phyloP scores from a whole-genome alignment of 768 basidiomycete species.

The Neoboletus brunneissimus region DNA sequence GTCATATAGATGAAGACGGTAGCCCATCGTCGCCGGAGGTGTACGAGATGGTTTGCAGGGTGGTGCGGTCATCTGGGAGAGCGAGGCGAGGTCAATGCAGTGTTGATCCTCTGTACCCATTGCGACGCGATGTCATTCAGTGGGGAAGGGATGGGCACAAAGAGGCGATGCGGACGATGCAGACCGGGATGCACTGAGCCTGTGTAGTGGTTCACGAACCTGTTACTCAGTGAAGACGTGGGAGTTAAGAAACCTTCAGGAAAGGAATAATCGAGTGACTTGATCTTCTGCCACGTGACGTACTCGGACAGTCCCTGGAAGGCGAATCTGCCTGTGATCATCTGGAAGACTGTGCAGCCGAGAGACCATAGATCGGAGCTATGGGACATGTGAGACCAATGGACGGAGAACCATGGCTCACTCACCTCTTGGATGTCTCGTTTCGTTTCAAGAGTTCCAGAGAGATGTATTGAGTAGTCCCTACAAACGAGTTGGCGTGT shows the following conservation, averaged over 20 bases:
- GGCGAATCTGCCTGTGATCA: too few relatives aligned
- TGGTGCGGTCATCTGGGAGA: too few relatives aligned
- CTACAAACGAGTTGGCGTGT: too few relatives aligned
- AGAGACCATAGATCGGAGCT: constrained; percentile 96
- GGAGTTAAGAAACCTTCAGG: constrained; percentile 63
- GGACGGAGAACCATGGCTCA: background rate
- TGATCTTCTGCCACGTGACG: too few relatives aligned
- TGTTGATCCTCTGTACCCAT: too few relatives aligned
- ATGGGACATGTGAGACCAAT: background rate
- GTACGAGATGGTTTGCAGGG: too few relatives aligned
- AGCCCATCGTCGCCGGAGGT: too few relatives aligned
- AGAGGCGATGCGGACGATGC: constrained; percentile 43
- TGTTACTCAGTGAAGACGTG: constrained; percentile 29
- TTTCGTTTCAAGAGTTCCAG: constrained; percentile 78
- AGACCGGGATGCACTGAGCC: constrained; percentile 54
- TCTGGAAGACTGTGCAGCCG: constrained; percentile 91
- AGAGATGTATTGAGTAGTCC: constrained; percentile 83
- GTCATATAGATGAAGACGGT: too few relatives aligned
- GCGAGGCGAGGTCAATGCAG: too few relatives aligned
- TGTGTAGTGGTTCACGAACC: constrained; percentile 56
- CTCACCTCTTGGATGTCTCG: constrained; percentile 75
- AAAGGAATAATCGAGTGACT: too few relatives aligned
- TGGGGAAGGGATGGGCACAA: constrained; percentile 62
- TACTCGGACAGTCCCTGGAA: too few relatives aligned
- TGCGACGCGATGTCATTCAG: too few relatives aligned